Percentiles rank a stretch among this genome's conserved stretches.
Conservation (phyloP, 2,329 filamentous ascomycete species). For the Tolypocladium ophioglossoides region DNA sequence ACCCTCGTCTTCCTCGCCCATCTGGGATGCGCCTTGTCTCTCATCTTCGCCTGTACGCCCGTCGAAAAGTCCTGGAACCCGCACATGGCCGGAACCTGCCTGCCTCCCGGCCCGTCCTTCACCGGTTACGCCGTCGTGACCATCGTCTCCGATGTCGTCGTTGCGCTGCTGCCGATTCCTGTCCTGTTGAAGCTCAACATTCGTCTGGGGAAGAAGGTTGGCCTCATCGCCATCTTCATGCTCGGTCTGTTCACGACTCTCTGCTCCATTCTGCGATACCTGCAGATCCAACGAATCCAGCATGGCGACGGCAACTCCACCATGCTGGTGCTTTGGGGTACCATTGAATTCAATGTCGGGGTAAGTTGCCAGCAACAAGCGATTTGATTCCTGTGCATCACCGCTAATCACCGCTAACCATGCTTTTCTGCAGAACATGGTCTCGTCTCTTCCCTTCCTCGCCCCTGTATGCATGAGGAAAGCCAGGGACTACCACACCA, state of each 20-base stretch:
- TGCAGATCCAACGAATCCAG: constrained; percentile 39
- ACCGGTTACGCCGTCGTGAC: constrained; percentile 41
- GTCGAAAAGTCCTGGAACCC: constrained; percentile 37
- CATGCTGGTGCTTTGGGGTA: constrained; percentile 45
- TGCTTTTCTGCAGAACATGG: constrained; percentile 26
- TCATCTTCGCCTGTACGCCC: constrained; percentile 40
- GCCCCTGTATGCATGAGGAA: constrained; percentile 32
- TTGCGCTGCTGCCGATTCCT: constrained; percentile 39
- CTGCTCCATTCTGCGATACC: constrained; percentile 41
- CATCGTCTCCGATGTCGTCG: constrained; percentile 38
- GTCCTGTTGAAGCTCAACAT: constrained; percentile 38
- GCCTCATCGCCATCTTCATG: constrained; percentile 39
- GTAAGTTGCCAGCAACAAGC: constrained; percentile 21
- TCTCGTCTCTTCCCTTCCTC: constrained; percentile 34
- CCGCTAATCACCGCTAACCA: too few species aligned
- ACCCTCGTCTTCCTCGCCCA: constrained; percentile 32
- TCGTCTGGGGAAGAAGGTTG: constrained; percentile 34
- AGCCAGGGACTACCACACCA: constrained; percentile 29
- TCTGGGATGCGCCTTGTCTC: constrained; percentile 34
- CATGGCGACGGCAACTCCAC: constrained; percentile 42
- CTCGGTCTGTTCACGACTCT: constrained; percentile 44
- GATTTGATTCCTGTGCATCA: background rate
- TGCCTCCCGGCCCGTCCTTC: constrained; percentile 35
- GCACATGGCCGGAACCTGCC: constrained; percentile 27
- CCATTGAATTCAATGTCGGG: constrained; percentile 46